Evolutionary conservation across 2,329 filamentous ascomycete species (phyloP), one percentile per base, ranked within the genome.

Genomic region (Juglanconis juglandina): DNA sequence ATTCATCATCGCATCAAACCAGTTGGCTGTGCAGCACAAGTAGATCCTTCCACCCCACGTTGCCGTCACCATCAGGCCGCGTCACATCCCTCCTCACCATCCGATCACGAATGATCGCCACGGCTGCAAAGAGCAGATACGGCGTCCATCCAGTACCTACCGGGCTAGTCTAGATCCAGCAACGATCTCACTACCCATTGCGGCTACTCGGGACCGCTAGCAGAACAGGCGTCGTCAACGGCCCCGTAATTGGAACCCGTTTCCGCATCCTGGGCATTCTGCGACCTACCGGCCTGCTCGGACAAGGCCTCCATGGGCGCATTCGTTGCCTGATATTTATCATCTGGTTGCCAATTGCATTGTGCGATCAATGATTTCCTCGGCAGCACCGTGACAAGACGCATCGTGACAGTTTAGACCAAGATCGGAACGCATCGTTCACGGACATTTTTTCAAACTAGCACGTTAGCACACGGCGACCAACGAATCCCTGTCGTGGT

Each of bases 51-150:
- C 46, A 24, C 32, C 52, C 32, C 39, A 10, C 52, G 46, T 39
- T 35, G 32, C 42, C n/a, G 24, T 48, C 33, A 41, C 44, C 44
- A 56, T 8, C 32, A 41, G 60, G 60, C 60, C 60, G 60, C 60
- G 60, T 62, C 60, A 62, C 57, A 41, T 52, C 52, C 51, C 17
- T 55, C 49, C 56, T 52, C 54, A 57, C 34, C 17, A 48, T 53
- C 30, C 53, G 37, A 34, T 39, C 46, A 37, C 56, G 39, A 59
- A 60, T 50, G 42, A 33, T 49, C 32, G 44, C 41, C 48, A 14
- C 49, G 42, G 54, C 34, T 47, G 34, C 14, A 30, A 56, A 39
- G n/a, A 48, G 17, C 24, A 41, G 41, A 17, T 37, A 14, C 24
- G 24, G 35, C 37, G 52, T 14, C 30, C 41, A 34, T 17, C 53